Evolutionary conservation across 371 early-diverging fungal species (phyloP).

Genomic region (Batkoa obscura): DNA sequence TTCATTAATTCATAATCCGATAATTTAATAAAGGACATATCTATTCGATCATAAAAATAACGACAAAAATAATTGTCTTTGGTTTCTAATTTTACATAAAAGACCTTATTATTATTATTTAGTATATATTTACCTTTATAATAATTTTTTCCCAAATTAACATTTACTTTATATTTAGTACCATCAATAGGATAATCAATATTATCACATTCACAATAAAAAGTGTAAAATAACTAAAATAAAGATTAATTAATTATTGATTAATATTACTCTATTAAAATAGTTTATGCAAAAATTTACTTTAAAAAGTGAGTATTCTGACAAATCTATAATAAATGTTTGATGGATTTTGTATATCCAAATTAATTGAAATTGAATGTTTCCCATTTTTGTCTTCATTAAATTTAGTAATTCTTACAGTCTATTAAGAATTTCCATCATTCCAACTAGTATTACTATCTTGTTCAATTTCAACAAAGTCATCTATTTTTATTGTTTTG

Average conservation of each 20-base stretch:
- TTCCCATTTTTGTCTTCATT: not conserved
- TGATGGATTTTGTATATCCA: constrained; percentile 9
- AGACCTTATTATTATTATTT: no score
- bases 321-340: constrained; percentile 7
- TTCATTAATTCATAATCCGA: not conserved
- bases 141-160: constrained; percentile 1
- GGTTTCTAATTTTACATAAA: not conserved
- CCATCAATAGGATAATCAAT: not conserved
- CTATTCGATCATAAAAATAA: constrained; percentile 9
- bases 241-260: not conserved
- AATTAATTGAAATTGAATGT: constrained; percentile 4
- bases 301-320: not conserved
- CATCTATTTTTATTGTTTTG: not conserved
- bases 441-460: not conserved
- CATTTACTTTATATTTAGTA: constrained; percentile 7
- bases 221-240: constrained; percentile 7
- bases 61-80: constrained; percentile 10
- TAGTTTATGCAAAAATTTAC: not conserved
- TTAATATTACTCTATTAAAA: not conserved
- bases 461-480: constrained; percentile 6
- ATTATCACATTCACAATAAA: constrained; percentile 9
- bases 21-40: constrained; percentile 6
- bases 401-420: not conserved
- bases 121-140: no score
- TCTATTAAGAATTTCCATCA: not conserved